Conservation (phyloP, 345 rosid genomes). For the Eutrema heterophyllum region DNA sequence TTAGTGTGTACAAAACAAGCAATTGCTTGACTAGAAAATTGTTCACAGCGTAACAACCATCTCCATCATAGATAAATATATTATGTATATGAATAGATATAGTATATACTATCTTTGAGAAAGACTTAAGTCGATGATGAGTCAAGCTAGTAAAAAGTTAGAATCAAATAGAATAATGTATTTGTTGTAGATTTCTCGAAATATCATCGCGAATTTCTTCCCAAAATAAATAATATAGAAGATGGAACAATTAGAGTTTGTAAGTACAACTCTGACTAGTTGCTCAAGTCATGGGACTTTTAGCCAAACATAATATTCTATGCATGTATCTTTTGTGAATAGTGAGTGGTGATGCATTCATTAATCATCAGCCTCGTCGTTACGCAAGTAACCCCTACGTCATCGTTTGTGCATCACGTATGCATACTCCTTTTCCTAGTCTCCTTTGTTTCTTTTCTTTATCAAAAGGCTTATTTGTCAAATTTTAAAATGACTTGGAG, state of each 20-base stretch:
- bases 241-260: not conserved
- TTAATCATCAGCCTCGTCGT: not conserved
- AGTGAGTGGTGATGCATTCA: not conserved
- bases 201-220: not conserved
- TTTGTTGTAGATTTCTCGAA: not conserved
- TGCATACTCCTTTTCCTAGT: not conserved
- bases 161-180: not conserved
- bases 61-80: not conserved
- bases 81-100: not conserved
- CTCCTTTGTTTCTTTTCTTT: not conserved
- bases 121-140: slow-evolving; percentile 16
- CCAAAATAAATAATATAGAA: not conserved
- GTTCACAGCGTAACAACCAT: not conserved
- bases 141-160: not conserved
- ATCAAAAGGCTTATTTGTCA: not conserved
- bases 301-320: slow-evolving; percentile 11
- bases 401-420: slow-evolving; percentile 7
- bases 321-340: not conserved
- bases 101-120: not conserved
- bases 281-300: slow-evolving; percentile 17
- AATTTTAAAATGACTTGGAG: not conserved
- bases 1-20: not conserved
- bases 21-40: not conserved
- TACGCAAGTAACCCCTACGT: slow-evolving; percentile 15
- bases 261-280: not conserved